Percentiles rank a stretch among this genome's conserved stretches.
Conservation (phyloP, 495 filamentous ascomycete genomes). For the Aspergillus conjunctus region DNA sequence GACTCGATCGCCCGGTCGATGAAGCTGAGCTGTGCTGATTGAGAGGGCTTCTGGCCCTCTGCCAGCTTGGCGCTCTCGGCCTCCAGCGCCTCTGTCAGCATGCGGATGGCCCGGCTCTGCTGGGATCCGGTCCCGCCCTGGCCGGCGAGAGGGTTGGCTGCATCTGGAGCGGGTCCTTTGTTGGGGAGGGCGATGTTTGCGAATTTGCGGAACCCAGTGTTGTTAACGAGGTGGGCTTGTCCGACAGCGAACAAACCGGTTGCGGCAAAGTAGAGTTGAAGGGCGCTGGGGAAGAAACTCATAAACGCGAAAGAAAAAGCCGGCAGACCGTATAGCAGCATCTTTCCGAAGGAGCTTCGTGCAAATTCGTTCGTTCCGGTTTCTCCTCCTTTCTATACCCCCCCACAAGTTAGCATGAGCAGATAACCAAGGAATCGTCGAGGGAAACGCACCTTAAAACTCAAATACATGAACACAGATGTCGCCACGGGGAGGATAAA, state of each 20-base stretch:
- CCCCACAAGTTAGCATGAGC: not conserved
- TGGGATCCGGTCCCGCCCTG: slow-evolving; percentile 2
- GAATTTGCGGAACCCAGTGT: slow-evolving; percentile 29
- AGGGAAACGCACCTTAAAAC: slow-evolving; percentile 56
- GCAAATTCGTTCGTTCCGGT: slow-evolving; percentile 36
- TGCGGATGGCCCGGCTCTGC: slow-evolving; percentile 24
- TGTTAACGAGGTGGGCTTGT: slow-evolving; percentile 58
- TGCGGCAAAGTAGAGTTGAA: slow-evolving; percentile 73
- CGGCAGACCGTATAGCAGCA: slow-evolving; percentile 61
- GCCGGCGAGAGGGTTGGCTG: not conserved
- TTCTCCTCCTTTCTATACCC: slow-evolving; percentile 56
- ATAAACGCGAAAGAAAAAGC: slow-evolving; percentile 63
- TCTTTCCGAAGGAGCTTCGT: slow-evolving; percentile 41
- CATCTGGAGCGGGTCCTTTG: not conserved
- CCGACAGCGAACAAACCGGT: slow-evolving; percentile 56
- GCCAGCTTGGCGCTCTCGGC: slow-evolving; percentile 18
- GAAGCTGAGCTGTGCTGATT: slow-evolving; percentile 22
- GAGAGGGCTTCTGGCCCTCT: not conserved
- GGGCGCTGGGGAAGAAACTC: slow-evolving; percentile 61
- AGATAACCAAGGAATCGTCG: not conserved
- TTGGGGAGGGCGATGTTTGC: slow-evolving; percentile 30
- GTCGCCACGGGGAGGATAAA: slow-evolving; percentile 67
- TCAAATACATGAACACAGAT: slow-evolving; percentile 50
- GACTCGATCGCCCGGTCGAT: slow-evolving; percentile 30
- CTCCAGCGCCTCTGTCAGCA: slow-evolving; percentile 27